phyloP scores from a whole-genome alignment of 2,329 filamentous ascomycete genomes.

The Penicillium sp. region DNA sequence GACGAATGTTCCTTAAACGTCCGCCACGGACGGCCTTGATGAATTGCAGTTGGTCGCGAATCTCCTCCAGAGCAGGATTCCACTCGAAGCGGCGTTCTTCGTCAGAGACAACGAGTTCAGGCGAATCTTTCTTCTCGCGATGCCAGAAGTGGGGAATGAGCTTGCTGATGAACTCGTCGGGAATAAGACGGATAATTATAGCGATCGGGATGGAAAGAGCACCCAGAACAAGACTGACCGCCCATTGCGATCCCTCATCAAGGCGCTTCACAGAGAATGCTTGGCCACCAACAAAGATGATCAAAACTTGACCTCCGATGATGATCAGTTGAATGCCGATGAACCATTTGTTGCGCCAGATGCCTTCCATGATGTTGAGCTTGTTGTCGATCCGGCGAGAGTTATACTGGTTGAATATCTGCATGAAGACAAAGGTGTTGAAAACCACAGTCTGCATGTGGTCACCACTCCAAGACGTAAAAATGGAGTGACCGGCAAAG shows the following conservation, averaged over 20 bases:
- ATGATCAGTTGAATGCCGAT: conserved; percentile 65
- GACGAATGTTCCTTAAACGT: conserved; percentile 58
- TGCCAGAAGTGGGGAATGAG: conserved; percentile 42
- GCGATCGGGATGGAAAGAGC: conserved; percentile 66
- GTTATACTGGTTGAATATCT: conserved; percentile 53
- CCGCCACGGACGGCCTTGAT: conserved; percentile 63
- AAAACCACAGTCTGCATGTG: conserved; percentile 41
- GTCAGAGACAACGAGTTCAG: conserved; percentile 46
- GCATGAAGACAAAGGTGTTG: conserved; percentile 49
- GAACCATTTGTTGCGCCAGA: conserved; percentile 46
- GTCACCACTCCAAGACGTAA: conserved; percentile 26
- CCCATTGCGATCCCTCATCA: conserved; percentile 65
- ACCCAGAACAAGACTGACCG: conserved; percentile 66
- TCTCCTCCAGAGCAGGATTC: conserved; percentile 62
- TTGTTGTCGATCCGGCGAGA: conserved; percentile 45
- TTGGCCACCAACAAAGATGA: conserved; percentile 66
- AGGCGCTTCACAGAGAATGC: conserved; percentile 64
- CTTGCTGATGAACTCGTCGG: conserved; percentile 53
- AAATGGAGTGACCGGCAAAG: conserved; percentile 41
- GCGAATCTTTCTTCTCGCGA: conserved; percentile 34
- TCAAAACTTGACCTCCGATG: conserved; percentile 67
- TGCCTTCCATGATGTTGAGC: conserved; percentile 46
- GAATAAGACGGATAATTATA: conserved; percentile 59
- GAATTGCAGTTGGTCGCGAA: conserved; percentile 62
- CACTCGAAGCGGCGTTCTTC: conserved; percentile 51